These are phyloP conservation scores for Leptographium lundbergii DNA, from an alignment of 2,329 filamentous ascomycete genomes.

Conservation along the genomic window DNA sequence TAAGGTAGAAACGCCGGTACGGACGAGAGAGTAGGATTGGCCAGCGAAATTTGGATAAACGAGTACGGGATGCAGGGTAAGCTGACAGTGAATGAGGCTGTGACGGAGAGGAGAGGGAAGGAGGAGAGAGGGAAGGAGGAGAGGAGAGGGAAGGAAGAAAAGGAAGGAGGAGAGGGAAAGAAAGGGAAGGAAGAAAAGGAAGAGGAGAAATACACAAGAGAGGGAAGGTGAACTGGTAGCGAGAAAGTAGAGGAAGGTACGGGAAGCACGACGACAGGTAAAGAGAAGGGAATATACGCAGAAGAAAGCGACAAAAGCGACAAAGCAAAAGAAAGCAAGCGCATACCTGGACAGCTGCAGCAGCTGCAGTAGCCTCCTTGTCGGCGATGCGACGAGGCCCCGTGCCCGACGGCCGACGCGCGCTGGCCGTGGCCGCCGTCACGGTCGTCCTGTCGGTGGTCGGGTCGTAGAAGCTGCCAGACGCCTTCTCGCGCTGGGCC, in stretches of 20 bases:
- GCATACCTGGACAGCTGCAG: not conserved
- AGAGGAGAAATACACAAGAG: not conserved
- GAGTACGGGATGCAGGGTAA: not conserved
- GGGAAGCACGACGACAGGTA: not conserved
- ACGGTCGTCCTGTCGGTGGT: constrained; percentile 35
- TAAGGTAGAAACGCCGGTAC: not conserved
- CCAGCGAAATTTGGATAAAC: not conserved
- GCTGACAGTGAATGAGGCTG: not conserved
- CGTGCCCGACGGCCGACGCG: constrained; percentile 7
- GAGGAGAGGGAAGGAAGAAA: not conserved
- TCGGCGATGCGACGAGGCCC: constrained; percentile 32
- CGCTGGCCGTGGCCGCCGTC: constrained; percentile 9
- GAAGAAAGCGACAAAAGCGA: not conserved
- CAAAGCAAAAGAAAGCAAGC: constrained; percentile 12
- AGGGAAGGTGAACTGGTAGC: not conserved
- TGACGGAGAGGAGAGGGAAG: not conserved
- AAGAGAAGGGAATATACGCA: not conserved
- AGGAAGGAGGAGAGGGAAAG: not conserved
- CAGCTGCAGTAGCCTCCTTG: constrained; percentile 31
- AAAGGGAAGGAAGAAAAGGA: not conserved
- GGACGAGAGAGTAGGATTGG: not conserved
- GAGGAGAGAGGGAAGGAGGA: not conserved
- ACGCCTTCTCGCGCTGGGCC: constrained; percentile 8
- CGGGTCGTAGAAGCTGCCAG: constrained; percentile 40
- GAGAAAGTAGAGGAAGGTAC: not conserved